Evolutionary conservation across 257 asterid species (phyloP).

Genomic region (Linderniella brevidens): DNA sequence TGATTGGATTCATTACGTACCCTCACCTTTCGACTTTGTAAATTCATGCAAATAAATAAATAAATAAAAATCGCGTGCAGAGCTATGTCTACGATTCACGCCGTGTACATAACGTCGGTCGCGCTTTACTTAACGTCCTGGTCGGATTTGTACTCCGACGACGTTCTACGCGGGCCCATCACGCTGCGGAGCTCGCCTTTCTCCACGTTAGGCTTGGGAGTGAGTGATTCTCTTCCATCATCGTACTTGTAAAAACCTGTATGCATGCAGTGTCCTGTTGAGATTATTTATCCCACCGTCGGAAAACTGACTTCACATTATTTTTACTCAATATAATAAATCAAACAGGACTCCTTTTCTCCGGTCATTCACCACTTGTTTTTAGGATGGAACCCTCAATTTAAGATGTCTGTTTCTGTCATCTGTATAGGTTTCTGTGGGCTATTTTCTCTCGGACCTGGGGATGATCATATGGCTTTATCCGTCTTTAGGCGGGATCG

Average conservation of each 20-base stretch:
- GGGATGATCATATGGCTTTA: slow-evolving; percentile 90
- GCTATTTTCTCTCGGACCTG: slow-evolving; percentile 82
- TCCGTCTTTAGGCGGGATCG: slow-evolving; percentile 88
- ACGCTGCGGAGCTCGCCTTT: slow-evolving; percentile 56
- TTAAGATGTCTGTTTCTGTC: slow-evolving; percentile 4
- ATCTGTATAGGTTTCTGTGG: slow-evolving; percentile 58
- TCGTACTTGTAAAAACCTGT: not conserved
- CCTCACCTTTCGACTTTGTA: slow-evolving; percentile 4
- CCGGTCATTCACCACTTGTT: no score
- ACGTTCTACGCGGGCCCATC: slow-evolving; percentile 29
- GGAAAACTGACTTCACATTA: no score
- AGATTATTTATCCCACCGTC: not conserved
- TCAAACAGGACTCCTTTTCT: no score
- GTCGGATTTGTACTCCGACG: slow-evolving; percentile 72
- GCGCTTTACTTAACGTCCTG: slow-evolving; percentile 77
- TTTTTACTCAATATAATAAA: no score
- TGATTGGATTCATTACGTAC: slow-evolving; percentile 3
- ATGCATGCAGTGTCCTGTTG: not conserved
- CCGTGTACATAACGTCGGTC: slow-evolving; percentile 53
- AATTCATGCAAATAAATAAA: slow-evolving; percentile 16
- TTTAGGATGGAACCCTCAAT: no score
- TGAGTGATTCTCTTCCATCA: slow-evolving; percentile 19
- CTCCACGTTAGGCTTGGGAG: slow-evolving; percentile 80
- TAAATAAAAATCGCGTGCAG: no score
- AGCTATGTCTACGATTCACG: slow-evolving; percentile 81